A percentile compares a stretch with the other conserved stretches of the same genome.
Conservation (phyloP, 1,284 basidiomycete species). For the Ustilago curta region DNA sequence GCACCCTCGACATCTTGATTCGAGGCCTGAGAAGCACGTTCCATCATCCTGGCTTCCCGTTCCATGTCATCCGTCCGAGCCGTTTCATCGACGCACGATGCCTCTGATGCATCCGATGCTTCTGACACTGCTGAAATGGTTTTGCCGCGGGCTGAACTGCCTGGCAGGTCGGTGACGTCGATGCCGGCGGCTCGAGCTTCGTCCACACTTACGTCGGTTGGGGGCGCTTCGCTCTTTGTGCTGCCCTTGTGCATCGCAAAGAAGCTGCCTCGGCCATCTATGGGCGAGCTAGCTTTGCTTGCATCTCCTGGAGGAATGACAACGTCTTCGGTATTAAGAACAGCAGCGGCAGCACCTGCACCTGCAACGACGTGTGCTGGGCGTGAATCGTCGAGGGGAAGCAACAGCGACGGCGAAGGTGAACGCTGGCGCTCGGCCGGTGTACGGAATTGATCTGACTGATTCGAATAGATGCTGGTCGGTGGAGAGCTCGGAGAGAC, state of each 20-base stretch:
- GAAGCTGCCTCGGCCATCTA: conserved; percentile 21
- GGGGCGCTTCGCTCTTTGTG: neutral
- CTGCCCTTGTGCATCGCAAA: conserved; percentile 10
- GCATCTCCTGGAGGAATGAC: conserved; percentile 55
- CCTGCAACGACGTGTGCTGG: conserved; percentile 32
- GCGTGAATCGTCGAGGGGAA: conserved; percentile 22
- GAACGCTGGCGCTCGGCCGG: conserved; percentile 27
- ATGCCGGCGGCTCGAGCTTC: conserved; percentile 41
- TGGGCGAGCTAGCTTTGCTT: conserved; percentile 58
- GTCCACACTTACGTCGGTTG: conserved; percentile 22
- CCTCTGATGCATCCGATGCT: neutral
- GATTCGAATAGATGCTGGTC: conserved; percentile 35
- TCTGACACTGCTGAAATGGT: neutral
- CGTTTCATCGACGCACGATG: neutral
- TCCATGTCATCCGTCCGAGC: conserved; percentile 26
- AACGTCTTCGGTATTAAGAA: conserved; percentile 57
- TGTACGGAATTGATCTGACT: conserved; percentile 25
- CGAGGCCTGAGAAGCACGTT: conserved; percentile 8
- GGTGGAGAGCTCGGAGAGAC: conserved; percentile 40
- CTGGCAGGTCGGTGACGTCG: conserved; percentile 37
- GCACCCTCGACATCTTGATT: conserved; percentile 7
- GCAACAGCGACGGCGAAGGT: conserved; percentile 42
- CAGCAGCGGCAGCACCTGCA: conserved; percentile 50
- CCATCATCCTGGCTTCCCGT: conserved; percentile 24
- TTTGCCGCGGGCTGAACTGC: conserved; percentile 8